These are phyloP conservation scores for Podaxis sp. DNA, from an alignment of 768 basidiomycete genomes.

Conservation along the genomic window DNA sequence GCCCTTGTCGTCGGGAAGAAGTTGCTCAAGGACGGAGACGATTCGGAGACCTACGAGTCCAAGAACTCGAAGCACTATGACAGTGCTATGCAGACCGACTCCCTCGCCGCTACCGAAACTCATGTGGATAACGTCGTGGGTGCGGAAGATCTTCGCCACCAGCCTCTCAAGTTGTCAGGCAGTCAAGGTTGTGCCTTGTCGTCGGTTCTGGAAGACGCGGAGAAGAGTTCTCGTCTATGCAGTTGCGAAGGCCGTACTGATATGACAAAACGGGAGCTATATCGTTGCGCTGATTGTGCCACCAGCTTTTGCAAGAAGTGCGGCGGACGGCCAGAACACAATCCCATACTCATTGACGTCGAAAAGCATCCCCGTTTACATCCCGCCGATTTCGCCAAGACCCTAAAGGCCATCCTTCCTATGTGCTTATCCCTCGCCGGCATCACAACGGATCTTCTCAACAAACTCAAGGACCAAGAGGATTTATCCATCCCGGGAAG, in stretches of 20 bases:
- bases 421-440: constrained; percentile 74
- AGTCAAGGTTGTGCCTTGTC: constrained; percentile 46
- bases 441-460: constrained; percentile 52
- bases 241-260: constrained; percentile 87
- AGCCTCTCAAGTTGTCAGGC: constrained; percentile 69
- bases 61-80: constrained; percentile 43
- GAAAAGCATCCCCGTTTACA: constrained; percentile 55
- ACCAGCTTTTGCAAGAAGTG: constrained; percentile 82
- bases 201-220: constrained; percentile 62
- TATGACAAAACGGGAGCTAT: constrained; percentile 66
- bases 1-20: constrained; percentile 70
- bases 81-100: constrained; percentile 26
- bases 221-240: constrained; percentile 77
- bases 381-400: constrained; percentile 73
- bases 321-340: constrained; percentile 90
- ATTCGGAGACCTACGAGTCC: constrained; percentile 66
- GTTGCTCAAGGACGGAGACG: constrained; percentile 66
- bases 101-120: constrained; percentile 49
- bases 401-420: constrained; percentile 78
- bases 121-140: constrained; percentile 23
- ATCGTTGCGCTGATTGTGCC: constrained; percentile 74
- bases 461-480: constrained; percentile 42
- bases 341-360: constrained; percentile 56
- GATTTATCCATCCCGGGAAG: constrained; percentile 45
- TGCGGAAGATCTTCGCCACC: constrained; percentile 54